Evolutionary conservation across 768 basidiomycete genomes (phyloP).

Genomic region (Leucogyrophana mollusca): DNA sequence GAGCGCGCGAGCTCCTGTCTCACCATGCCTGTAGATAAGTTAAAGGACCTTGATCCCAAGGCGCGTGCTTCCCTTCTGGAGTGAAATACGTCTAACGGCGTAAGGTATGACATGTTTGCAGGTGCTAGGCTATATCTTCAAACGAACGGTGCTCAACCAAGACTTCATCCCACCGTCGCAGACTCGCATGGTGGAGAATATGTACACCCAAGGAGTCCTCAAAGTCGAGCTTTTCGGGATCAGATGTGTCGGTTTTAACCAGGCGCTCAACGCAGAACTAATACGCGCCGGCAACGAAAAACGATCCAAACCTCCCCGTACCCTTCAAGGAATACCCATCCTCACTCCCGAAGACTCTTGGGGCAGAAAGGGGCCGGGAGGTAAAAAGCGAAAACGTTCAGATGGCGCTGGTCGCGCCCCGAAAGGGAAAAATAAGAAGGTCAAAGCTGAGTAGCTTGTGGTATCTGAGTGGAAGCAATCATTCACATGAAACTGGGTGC

Average conservation of each 20-base stretch:
- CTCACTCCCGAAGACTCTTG: too few species aligned
- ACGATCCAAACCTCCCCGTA: too few species aligned
- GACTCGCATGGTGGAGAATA: slow-evolving; percentile 21
- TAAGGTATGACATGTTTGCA: slow-evolving; percentile 1
- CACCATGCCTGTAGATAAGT: slow-evolving; percentile 12
- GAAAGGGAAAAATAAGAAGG: too few species aligned
- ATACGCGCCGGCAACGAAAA: too few species aligned
- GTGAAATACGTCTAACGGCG: not conserved
- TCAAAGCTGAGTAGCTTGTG: too few species aligned
- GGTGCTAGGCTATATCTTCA: slow-evolving; percentile 17
- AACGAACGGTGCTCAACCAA: slow-evolving; percentile 15
- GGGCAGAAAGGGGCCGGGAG: too few species aligned
- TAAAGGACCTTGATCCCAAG: slow-evolving; percentile 8
- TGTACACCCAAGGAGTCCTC: slow-evolving; percentile 28
- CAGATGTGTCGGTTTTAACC: slow-evolving; percentile 18
- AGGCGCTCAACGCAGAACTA: slow-evolving; percentile 13
- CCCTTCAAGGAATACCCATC: too few species aligned
- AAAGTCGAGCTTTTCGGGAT: slow-evolving; percentile 25
- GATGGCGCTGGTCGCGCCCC: too few species aligned
- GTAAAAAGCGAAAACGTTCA: too few species aligned
- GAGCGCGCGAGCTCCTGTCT: slow-evolving; percentile 16
- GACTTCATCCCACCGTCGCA: slow-evolving; percentile 24
- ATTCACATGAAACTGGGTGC: too few species aligned
- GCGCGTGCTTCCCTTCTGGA: slow-evolving; percentile 7
- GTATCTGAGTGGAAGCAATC: too few species aligned